Evolutionary conservation across 2,329 filamentous ascomycete genomes (phyloP).

Genomic region (Aureobasidium sp.): DNA sequence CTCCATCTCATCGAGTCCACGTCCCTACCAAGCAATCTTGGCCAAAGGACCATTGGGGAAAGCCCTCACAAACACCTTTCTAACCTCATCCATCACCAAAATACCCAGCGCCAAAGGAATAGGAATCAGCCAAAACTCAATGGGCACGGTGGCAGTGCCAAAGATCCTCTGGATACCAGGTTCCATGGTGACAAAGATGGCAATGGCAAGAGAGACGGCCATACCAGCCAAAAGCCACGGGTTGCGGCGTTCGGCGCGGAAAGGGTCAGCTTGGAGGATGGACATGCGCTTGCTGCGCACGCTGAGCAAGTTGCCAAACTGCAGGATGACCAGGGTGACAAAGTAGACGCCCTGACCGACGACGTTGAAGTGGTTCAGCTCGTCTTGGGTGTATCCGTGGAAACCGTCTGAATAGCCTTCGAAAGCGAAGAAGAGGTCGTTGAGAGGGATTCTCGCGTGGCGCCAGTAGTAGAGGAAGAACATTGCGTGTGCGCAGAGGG

Average conservation of each 20-base stretch:
- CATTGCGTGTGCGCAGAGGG: conserved; percentile 45
- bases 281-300: conserved; percentile 47
- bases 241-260: conserved; percentile 41
- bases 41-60: conserved; percentile 42
- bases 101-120: conserved; percentile 46
- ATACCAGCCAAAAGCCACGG: conserved; percentile 44
- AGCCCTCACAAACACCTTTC: conserved; percentile 43
- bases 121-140: conserved; percentile 49
- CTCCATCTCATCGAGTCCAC: not conserved
- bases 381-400: conserved; percentile 40
- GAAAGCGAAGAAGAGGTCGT: conserved; percentile 45
- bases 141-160: conserved; percentile 43
- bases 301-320: conserved; percentile 48
- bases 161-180: conserved; percentile 46
- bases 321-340: conserved; percentile 47
- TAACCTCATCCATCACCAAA: conserved; percentile 46
- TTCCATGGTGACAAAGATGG: conserved; percentile 48
- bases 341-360: conserved; percentile 50
- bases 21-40: conserved; percentile 42
- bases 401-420: conserved; percentile 44
- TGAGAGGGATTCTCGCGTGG: conserved; percentile 42
- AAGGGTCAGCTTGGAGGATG: conserved; percentile 46
- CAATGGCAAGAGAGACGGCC: conserved; percentile 43
- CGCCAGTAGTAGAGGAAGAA: conserved; percentile 49
- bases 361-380: conserved; percentile 44